A percentile compares a stretch with the other conserved stretches of the same genome.
Conservation (phyloP, 2,329 filamentous ascomycete species). For the Colletotrichum tabaci region DNA sequence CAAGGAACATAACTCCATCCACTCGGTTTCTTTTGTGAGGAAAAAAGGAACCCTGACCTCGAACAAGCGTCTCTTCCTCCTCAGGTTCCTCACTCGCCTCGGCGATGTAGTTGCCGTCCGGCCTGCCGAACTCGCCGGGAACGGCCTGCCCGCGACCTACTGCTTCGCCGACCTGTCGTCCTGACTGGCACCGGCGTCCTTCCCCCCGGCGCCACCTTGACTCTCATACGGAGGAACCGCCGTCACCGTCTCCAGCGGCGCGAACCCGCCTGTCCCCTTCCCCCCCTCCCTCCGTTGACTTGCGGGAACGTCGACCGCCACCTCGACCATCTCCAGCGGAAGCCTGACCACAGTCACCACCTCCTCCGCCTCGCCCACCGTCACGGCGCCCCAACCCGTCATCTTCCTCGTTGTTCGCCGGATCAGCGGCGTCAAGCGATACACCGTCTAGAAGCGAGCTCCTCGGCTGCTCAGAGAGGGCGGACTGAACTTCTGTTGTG, state of each 20-base stretch:
- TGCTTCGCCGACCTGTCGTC: too few species aligned
- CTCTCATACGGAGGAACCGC: too few species aligned
- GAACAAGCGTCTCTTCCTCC: neutral
- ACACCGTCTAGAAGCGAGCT: neutral
- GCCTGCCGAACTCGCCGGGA: neutral
- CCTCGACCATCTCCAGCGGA: neutral
- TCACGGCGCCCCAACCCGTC: neutral
- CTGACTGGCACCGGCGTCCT: too few species aligned
- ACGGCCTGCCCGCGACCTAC: neutral
- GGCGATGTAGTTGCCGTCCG: neutral
- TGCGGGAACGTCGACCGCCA: neutral
- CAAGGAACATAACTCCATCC: neutral
- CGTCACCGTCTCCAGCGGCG: too few species aligned
- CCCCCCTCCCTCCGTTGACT: too few species aligned
- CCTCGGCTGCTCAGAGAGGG: neutral
- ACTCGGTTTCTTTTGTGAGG: neutral
- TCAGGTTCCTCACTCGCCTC: neutral
- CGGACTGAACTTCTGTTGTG: too few species aligned
- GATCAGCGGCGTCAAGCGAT: neutral
- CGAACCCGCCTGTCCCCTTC: too few species aligned
- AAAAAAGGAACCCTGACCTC: neutral
- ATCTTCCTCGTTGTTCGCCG: conserved; percentile 2
- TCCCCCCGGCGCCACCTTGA: too few species aligned
- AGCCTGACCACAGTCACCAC: neutral
- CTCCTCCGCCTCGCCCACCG: neutral